Base-by-base conservation (phyloP, 2,329 filamentous ascomycete species). In the Arthroderma sp. region DNA sequence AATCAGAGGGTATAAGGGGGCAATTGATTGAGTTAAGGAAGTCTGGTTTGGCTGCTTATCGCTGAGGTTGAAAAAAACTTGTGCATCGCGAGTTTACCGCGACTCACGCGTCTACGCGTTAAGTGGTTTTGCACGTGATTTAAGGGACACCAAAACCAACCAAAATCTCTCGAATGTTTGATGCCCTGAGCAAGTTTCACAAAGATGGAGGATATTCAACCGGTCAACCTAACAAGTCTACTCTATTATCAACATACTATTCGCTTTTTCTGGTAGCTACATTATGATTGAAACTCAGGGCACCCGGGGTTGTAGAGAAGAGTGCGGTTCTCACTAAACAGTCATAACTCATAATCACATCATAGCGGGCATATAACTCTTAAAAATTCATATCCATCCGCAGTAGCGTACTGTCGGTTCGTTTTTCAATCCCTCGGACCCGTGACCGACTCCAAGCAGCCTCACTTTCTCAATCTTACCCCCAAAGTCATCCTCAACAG, bases 391-490 rank as follows among this genome's bases (percentile, higher is more conserved):
- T 45, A 47, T 43, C 48, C 48, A 49, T 5, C 40, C 45, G 29
- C 45, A 45, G 10, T 49, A 49, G 7, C 45, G 59, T 15, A 58
- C 56, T 8, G 59, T 47, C 11, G 58, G 49, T 53, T 70, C 67
- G 46, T 63, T 61, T 50, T 58, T 62, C 42, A 68, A 56, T 5
- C 67, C 67, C 22, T 67, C 65, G 15, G 64, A 66, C n/a, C 65
- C 67, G 52, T 69, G 67, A 34, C 62, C 58, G 34, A 70, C 67
- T 4, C 63, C 64, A 8, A 70, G 52, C 10, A 70, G 58, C 30
- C 63, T 58, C 31, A 69, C 67, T n/a, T 61, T 59, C 10, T 64
- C 67, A 49, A 67, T 66, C 48, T 62, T 64, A 6, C 66, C 67
- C 9, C 62, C 62, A 47, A 68, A 67, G 43, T 68, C 64, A 42